These are phyloP conservation scores for Tricholoma sp. DNA, from an alignment of 768 basidiomycete genomes.

Conservation along the genomic window DNA sequence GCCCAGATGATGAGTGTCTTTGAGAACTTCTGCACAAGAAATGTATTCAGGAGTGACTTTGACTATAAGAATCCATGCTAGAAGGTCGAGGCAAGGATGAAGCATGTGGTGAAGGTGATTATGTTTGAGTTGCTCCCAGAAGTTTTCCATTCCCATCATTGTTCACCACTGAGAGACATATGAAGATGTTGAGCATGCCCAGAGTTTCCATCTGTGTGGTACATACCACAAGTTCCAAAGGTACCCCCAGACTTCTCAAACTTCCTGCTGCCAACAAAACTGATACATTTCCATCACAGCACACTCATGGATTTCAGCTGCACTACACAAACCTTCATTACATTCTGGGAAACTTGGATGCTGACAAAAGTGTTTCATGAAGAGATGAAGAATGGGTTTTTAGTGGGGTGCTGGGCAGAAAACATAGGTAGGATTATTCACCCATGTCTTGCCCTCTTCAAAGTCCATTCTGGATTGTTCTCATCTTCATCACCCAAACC, in stretches of 20 bases:
- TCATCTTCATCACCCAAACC: too few species aligned
- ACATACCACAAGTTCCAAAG: slow-evolving; percentile 34
- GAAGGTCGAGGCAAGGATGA: slow-evolving; percentile 25
- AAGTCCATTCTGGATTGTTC: too few species aligned
- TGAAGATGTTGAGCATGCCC: too few species aligned
- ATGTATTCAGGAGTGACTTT: slow-evolving; percentile 22
- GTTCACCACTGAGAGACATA: slow-evolving; percentile 20
- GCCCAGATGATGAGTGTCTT: slow-evolving; percentile 13
- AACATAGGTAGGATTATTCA: background rate
- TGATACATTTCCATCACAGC: slow-evolving; percentile 28
- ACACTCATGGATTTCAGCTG: slow-evolving; percentile 14
- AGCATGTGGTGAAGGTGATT: slow-evolving; percentile 18
- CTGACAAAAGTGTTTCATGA: slow-evolving; percentile 26
- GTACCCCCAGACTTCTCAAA: slow-evolving; percentile 32
- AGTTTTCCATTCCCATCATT: slow-evolving; percentile 16
- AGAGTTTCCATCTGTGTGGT: slow-evolving; percentile 27
- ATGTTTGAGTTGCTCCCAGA: slow-evolving; percentile 27
- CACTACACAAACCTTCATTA: background rate
- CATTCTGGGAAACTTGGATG: slow-evolving; percentile 21
- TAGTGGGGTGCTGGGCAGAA: slow-evolving; percentile 28
- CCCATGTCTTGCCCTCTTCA: background rate
- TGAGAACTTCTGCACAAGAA: slow-evolving; percentile 8
- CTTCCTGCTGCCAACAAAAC: slow-evolving; percentile 22
- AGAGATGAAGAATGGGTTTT: slow-evolving; percentile 18
- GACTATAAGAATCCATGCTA: slow-evolving; percentile 24